Evolutionary conservation across 2,329 filamentous ascomycete species (phyloP), one percentile per base, ranked within the genome.

Genomic region (Davidsoniella eucalypti): DNA sequence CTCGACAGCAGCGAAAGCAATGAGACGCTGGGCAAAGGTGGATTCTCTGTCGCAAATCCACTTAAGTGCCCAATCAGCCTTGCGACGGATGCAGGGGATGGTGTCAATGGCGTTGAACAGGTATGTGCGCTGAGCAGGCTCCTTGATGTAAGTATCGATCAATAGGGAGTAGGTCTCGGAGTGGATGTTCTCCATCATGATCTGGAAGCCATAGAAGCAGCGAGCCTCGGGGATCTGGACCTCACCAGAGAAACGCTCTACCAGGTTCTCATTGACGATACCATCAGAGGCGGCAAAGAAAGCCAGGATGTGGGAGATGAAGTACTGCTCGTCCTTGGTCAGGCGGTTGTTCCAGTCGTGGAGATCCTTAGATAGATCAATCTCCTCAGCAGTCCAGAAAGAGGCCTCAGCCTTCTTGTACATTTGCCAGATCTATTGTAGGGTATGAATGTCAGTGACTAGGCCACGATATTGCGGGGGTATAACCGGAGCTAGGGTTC

Each of bases 151-250:
- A 55, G 90, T 95, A 67, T 98, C 92, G 65, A 98, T 98, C 64
- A 98, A 81, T 36, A 98, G 82, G 17, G 90, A 96, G 78, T 98
- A 98, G 50, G 92, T 98, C 73, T 98, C 92, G 14, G 92, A 95
- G 77, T 98, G 92, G 62, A 98, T 94, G 72, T 98, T 98, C 76
- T 98, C 92, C 86, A 98, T 96, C 92, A 98, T 98, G 73, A 96
- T 96, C 73, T 98, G 92, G 78, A 98, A 98, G 57, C 92, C 92
- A 68, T 98, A 98, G 77, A 98, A 98, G 80, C 92, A 98, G 61
- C 92, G 87, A 56, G 92, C 92, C 71, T 98, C 92, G 9, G 92
- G 90, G 53, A 96, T 81, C 71, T 98, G 92, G 26, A 98, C 90
- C 69, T 98, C 92, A 57, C 78, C 82, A 61, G 86, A 94, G 80